Percentiles rank a stretch among this genome's conserved stretches.
phyloP scores from a whole-genome alignment of 768 basidiomycete genomes.

The Mycena polygramma region DNA sequence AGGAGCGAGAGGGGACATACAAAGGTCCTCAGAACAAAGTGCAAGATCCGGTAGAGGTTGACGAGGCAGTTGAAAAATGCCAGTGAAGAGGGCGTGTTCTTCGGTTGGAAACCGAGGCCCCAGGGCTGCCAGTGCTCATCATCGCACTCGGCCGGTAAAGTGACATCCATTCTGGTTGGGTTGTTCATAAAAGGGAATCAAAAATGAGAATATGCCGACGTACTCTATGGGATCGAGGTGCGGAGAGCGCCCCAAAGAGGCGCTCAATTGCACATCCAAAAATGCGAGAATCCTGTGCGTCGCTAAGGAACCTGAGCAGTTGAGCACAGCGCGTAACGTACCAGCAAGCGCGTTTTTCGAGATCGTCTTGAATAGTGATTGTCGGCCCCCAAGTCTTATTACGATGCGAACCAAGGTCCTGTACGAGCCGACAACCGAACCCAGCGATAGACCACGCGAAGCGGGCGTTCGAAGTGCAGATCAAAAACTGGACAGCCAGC shows the following conservation, averaged over 20 bases:
- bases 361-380: not conserved
- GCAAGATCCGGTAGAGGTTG: not conserved
- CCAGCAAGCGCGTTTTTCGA: conserved; percentile 24
- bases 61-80: not conserved
- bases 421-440: not conserved
- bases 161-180: not conserved
- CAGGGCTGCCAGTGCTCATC: not conserved
- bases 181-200: not conserved
- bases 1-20: not conserved
- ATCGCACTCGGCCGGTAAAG: not conserved
- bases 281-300: not conserved
- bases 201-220: not conserved
- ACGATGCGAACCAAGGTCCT: not conserved
- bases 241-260: not conserved
- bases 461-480: not conserved
- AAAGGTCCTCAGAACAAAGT: not conserved
- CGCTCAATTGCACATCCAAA: not conserved
- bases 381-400: not conserved
- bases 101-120: not conserved
- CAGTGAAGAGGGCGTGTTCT: not conserved
- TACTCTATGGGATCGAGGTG: conserved; percentile 2
- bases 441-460: not conserved
- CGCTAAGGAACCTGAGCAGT: not conserved
- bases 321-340: not conserved
- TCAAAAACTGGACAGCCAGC: not conserved